Base-by-base conservation (phyloP, 2,329 filamentous ascomycete species). In the Nothophaeocryptopus gaeumannii region DNA sequence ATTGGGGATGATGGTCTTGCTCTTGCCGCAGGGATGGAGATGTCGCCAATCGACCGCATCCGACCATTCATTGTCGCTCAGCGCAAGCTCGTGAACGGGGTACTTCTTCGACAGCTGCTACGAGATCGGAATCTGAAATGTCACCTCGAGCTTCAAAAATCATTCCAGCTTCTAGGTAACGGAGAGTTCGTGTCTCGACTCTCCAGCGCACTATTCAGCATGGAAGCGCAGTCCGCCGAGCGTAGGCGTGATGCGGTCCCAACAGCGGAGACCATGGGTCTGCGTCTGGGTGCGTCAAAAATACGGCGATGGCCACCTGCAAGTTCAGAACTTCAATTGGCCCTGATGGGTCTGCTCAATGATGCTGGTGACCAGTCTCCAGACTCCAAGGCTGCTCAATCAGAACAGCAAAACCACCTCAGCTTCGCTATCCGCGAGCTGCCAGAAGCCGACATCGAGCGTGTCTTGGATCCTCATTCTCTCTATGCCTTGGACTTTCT, bases 401-500 rank as follows among this genome's bases (percentile, higher is more conserved):
- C 37, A 34, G 34, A 20, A 9, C 65, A 75, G 1, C 72, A 74
- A 0, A 73, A 74, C 0, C 67, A 70, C 32, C 66, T 78, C 58
- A 68, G 74, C 67, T 97, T 99, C 66, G 83, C 88, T 0, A 86
- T 99, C 16, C 86, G 93, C 33, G 85, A 92, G 59, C 77, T 97
- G 54, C 79, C 84, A 0, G 77, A 83, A 7, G 84, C 85, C 39
- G 90, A 96, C 59, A 88, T 96, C 40, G 82, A 89, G 45, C 83
- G 80, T 54, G 92, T 90, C 68, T 84, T 95, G 77, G 82, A 97
- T 61, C 84, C 89, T 0, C 80, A 88, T 64, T 86, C 85, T 0
- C 78, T 97, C 13, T 84, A 92, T 64, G 93, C 93, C 0, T 76
- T 97, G n/a, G 93, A 97, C 69, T 97, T 99, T 63, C 75, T 99